These are phyloP conservation scores for Aspergillus sojae DNA, from an alignment of 2,329 filamentous ascomycete species.

Conservation along the genomic window DNA sequence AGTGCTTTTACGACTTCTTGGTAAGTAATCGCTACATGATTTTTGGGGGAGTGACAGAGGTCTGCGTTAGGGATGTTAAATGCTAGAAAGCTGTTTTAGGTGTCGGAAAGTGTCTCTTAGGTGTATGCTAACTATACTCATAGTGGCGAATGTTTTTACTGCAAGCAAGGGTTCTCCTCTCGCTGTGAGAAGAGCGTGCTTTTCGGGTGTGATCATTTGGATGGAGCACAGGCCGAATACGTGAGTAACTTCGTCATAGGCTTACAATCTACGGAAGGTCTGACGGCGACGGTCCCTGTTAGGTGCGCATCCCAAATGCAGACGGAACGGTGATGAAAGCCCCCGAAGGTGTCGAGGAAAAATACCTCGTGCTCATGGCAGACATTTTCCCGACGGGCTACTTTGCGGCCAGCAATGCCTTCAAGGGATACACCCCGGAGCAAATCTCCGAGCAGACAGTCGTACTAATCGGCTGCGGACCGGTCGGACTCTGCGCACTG, in stretches of 20 bases:
- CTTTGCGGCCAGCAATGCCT: conserved; percentile 79
- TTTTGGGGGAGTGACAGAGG: not conserved
- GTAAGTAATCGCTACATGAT: conserved; percentile 45
- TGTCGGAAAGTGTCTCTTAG: not conserved
- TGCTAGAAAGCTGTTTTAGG: not conserved
- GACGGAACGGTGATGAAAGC: conserved; percentile 80
- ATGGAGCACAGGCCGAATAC: conserved; percentile 82
- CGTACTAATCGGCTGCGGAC: conserved; percentile 82
- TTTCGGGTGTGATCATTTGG: conserved; percentile 69
- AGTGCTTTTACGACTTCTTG: conserved; percentile 82
- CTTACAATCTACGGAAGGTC: not conserved
- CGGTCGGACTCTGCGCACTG: conserved; percentile 81
- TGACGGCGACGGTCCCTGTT: conserved; percentile 7
- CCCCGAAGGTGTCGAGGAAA: conserved; percentile 69
- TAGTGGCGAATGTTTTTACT: conserved; percentile 80
- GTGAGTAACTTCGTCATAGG: conserved; percentile 37
- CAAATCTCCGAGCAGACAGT: conserved; percentile 69
- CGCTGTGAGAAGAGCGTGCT: conserved; percentile 71
- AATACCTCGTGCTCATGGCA: conserved; percentile 81
- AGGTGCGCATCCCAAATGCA: conserved; percentile 74
- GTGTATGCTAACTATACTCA: not conserved
- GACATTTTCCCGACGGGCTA: conserved; percentile 88
- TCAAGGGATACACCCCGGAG: conserved; percentile 62
- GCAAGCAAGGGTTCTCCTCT: conserved; percentile 73
- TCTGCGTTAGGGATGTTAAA: not conserved